A percentile compares a stretch with the other conserved stretches of the same genome.
Conservation (phyloP, 768 basidiomycete genomes). For the Fomitopsis pulvina region DNA sequence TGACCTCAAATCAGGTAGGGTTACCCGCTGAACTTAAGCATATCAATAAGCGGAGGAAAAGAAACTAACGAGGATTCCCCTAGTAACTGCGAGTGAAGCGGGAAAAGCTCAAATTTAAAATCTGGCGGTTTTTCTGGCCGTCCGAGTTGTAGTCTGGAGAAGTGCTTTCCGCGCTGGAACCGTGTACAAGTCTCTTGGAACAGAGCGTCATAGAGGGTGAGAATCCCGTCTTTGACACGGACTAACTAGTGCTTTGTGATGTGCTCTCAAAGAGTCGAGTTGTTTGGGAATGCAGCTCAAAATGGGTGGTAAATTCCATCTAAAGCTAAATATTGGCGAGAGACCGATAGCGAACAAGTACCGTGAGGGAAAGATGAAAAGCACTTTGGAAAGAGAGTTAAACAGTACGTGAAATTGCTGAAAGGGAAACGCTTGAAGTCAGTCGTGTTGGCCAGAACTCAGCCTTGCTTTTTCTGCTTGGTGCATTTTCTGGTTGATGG, state of each 20-base stretch:
- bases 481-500: constrained; percentile 34
- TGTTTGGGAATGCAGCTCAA: constrained; percentile 84
- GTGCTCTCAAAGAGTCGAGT: constrained; percentile 75
- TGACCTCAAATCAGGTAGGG: constrained; percentile 81
- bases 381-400: constrained; percentile 77
- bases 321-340: constrained; percentile 80
- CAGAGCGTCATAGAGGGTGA: constrained; percentile 75
- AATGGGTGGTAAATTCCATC: constrained; percentile 80
- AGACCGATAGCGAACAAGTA: constrained; percentile 83
- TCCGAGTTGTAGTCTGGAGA: constrained; percentile 48
- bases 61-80: constrained; percentile 88
- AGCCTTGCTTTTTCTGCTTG: constrained; percentile 19
- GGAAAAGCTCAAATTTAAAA: constrained; percentile 82
- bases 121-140: constrained; percentile 44
- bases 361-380: constrained; percentile 81
- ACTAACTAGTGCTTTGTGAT: constrained; percentile 59
- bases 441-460: constrained; percentile 45
- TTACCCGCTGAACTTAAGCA: constrained; percentile 85
- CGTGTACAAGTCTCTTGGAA: constrained; percentile 77
- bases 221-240: constrained; percentile 59
- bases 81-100: constrained; percentile 85
- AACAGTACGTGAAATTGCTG: constrained; percentile 79
- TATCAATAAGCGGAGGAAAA: constrained; percentile 89
- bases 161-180: constrained; percentile 51
- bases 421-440: constrained; percentile 69